These are phyloP conservation scores for Tetradesmus lagerheimii DNA, from an alignment of 139 green algal genomes.

Conservation along the genomic window DNA sequence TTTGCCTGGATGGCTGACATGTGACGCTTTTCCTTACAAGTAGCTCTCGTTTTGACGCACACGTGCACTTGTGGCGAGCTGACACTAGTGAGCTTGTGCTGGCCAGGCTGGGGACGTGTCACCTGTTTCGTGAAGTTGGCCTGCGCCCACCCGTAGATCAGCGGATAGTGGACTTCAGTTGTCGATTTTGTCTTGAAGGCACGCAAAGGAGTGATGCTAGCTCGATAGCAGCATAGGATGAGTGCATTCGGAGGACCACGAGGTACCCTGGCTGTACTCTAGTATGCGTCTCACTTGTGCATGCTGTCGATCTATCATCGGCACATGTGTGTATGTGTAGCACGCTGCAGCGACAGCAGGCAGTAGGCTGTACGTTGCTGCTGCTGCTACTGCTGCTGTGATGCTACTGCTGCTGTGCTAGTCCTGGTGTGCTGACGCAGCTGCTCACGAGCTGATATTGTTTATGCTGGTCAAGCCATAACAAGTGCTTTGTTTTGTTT, in stretches of 20 bases:
- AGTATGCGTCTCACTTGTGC: not conserved
- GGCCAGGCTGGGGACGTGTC: not conserved
- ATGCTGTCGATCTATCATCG: too few species aligned
- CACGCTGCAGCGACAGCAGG: not conserved
- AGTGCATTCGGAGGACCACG: slow-evolving; percentile 45
- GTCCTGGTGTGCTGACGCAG: not conserved
- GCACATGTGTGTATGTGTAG: not conserved
- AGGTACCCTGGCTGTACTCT: not conserved
- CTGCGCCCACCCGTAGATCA: too few species aligned
- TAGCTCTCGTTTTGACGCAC: too few species aligned
- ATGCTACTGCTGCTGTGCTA: not conserved
- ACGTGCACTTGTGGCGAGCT: not conserved
- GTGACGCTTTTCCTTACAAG: too few species aligned
- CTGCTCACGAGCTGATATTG: not conserved
- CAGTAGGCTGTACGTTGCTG: not conserved
- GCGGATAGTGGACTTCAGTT: too few species aligned
- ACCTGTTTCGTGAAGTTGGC: not conserved
- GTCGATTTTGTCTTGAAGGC: not conserved
- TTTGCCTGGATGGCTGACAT: too few species aligned
- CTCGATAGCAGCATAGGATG: slow-evolving; percentile 18
- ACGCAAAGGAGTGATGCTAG: not conserved
- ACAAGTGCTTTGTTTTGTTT: slow-evolving; percentile 64
- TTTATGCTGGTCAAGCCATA: not conserved
- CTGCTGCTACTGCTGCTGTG: not conserved
- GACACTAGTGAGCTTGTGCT: not conserved